Evolutionary conservation across 2,329 filamentous ascomycete genomes (phyloP).

Genomic region (Botrytis cinerea): DNA sequence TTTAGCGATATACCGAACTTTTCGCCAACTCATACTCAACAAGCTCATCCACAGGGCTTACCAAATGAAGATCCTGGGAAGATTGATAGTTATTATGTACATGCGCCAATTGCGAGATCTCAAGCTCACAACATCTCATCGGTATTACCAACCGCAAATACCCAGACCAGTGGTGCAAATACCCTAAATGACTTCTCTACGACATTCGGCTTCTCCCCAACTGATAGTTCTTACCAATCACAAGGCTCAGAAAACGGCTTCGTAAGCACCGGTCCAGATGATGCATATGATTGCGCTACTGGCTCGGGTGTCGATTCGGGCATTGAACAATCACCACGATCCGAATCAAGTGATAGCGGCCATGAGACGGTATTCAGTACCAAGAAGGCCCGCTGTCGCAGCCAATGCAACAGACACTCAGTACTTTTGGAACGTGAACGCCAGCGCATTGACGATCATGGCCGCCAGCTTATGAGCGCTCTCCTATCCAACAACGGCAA

Average conservation of each 20-base stretch:
- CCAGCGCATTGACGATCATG: not conserved
- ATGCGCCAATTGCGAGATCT: not conserved
- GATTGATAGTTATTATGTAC: conserved; percentile 7
- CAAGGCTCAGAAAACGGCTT: not conserved
- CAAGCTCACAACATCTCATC: not conserved
- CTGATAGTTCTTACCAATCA: conserved; percentile 11
- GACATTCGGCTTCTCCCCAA: not conserved
- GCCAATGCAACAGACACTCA: not conserved
- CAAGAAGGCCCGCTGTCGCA: not conserved
- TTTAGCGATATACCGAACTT: not conserved
- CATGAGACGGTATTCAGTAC: not conserved
- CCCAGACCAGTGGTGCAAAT: not conserved
- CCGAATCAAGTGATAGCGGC: not conserved
- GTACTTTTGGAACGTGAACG: not conserved
- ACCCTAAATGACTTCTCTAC: not conserved
- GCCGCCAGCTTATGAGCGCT: not conserved
- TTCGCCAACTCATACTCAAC: conserved; percentile 12
- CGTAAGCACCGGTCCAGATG: not conserved
- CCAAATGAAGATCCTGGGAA: conserved; percentile 7
- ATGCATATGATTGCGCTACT: not conserved
- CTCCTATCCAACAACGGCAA: not conserved
- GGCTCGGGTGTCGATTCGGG: not conserved
- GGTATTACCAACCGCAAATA: not conserved
- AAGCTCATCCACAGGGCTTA: conserved; percentile 12
- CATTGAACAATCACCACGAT: not conserved